These are phyloP conservation scores for Stipa capillata DNA, from an alignment of 176 grass and related monocot species.

Conservation along the genomic window DNA sequence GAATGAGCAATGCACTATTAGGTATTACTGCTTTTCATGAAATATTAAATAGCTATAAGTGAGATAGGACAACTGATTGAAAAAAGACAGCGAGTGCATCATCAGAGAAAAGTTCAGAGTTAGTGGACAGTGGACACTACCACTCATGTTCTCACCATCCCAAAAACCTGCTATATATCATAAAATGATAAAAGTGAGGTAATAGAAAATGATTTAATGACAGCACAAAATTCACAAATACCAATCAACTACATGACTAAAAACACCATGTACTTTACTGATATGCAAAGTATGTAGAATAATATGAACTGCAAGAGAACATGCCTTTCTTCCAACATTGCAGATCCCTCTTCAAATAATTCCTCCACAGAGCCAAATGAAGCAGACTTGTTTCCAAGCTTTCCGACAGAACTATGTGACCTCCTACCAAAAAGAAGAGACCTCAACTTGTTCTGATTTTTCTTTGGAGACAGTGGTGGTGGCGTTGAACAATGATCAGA, in stretches of 20 bases:
- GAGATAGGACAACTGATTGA: not conserved
- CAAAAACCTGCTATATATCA: not conserved
- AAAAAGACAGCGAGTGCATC: not conserved
- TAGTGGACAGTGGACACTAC: not conserved
- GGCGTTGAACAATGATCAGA: conserved; percentile 51
- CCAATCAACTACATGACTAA: not conserved
- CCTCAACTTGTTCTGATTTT: conserved; percentile 67
- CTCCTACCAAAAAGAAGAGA: conserved; percentile 69
- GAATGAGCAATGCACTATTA: not conserved
- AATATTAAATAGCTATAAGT: not conserved
- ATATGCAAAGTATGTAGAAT: not conserved
- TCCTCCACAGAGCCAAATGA: conserved; percentile 72
- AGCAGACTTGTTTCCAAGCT: conserved; percentile 42
- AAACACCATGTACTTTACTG: not conserved
- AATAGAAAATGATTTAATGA: not conserved
- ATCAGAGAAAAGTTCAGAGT: not conserved
- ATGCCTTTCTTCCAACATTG: conserved; percentile 92
- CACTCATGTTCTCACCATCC: not conserved
- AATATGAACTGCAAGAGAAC: conserved; percentile 8
- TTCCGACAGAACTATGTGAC: conserved; percentile 49
- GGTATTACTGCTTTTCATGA: not conserved
- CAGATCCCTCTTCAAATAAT: conserved; percentile 94
- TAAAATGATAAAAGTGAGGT: not conserved
- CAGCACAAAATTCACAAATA: not conserved
- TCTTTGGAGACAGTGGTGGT: conserved; percentile 57